These are phyloP conservation scores for Fomes fomentarius DNA, from an alignment of 1,284 basidiomycete species.

Conservation along the genomic window DNA sequence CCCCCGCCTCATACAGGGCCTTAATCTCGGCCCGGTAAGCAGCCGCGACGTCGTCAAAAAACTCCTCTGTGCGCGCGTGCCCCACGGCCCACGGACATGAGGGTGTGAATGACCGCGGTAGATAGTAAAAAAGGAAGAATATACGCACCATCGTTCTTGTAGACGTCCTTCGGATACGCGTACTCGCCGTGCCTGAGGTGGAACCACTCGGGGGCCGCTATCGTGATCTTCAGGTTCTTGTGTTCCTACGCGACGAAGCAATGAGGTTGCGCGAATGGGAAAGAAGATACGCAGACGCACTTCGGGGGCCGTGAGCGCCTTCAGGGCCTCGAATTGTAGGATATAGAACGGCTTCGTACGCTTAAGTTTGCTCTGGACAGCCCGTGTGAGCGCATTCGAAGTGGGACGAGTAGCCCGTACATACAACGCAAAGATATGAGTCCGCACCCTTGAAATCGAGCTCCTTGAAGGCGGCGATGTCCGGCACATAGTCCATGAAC, in stretches of 20 bases:
- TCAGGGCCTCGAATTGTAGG: slow-evolving; percentile 63
- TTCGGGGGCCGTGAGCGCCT: slow-evolving; percentile 55
- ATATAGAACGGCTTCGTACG: slow-evolving; percentile 66
- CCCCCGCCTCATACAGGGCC: slow-evolving; percentile 74
- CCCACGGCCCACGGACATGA: slow-evolving; percentile 3
- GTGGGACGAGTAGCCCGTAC: neutral
- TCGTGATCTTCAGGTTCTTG: slow-evolving; percentile 72
- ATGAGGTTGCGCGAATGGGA: slow-evolving; percentile 6
- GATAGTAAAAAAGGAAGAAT: neutral
- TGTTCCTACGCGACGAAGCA: slow-evolving; percentile 47
- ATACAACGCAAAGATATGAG: slow-evolving; percentile 50
- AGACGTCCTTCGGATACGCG: slow-evolving; percentile 63
- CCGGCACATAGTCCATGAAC: slow-evolving; percentile 50
- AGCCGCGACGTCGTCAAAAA: slow-evolving; percentile 71
- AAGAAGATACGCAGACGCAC: slow-evolving; percentile 32
- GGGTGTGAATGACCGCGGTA: neutral
- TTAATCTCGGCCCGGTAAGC: slow-evolving; percentile 76
- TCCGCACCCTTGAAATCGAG: slow-evolving; percentile 44
- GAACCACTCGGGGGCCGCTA: slow-evolving; percentile 79
- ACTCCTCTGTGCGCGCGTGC: slow-evolving; percentile 65
- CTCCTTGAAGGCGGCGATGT: slow-evolving; percentile 43
- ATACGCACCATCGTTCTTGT: slow-evolving; percentile 57
- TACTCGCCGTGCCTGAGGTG: slow-evolving; percentile 71
- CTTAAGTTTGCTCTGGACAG: slow-evolving; percentile 57
- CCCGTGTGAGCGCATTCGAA: neutral